Conservation (phyloP, 768 basidiomycete genomes). For the Mycena sanguinolenta region DNA sequence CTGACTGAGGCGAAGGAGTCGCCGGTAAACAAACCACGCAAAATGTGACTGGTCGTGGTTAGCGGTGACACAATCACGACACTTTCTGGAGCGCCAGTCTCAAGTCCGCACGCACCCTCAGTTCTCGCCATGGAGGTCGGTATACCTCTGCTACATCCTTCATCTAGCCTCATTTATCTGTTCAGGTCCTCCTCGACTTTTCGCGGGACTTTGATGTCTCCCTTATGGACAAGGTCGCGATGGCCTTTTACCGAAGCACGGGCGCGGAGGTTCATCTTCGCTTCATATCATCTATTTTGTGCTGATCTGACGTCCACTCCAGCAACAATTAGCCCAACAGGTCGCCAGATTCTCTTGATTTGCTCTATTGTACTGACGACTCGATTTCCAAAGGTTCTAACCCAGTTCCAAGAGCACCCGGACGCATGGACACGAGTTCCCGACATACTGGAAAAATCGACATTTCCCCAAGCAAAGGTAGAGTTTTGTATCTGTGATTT, state of each 20-base stretch:
- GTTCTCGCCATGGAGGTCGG: conserved; percentile 63
- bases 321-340: conserved; percentile 97
- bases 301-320: conserved; percentile 44
- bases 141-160: conserved; percentile 25
- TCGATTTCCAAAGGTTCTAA: conserved; percentile 44
- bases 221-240: conserved; percentile 94
- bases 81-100: background rate
- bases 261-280: conserved; percentile 79
- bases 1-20: background rate
- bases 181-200: conserved; percentile 92
- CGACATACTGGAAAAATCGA: conserved; percentile 87
- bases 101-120: conserved; percentile 1
- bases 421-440: conserved; percentile 99
- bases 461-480: conserved; percentile 90
- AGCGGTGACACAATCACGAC: no score
- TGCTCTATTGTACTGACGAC: background rate
- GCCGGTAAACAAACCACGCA: background rate
- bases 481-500: conserved; percentile 19
- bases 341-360: conserved; percentile 46
- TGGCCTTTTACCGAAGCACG: conserved; percentile 88
- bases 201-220: conserved; percentile 92
- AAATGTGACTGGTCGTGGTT: background rate
- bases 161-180: conserved; percentile 36
- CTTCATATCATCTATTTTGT: conserved; percentile 25
- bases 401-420: conserved; percentile 95